Base-by-base conservation (phyloP, 768 basidiomycete species). In the Coprinopsis marcescibilis region DNA sequence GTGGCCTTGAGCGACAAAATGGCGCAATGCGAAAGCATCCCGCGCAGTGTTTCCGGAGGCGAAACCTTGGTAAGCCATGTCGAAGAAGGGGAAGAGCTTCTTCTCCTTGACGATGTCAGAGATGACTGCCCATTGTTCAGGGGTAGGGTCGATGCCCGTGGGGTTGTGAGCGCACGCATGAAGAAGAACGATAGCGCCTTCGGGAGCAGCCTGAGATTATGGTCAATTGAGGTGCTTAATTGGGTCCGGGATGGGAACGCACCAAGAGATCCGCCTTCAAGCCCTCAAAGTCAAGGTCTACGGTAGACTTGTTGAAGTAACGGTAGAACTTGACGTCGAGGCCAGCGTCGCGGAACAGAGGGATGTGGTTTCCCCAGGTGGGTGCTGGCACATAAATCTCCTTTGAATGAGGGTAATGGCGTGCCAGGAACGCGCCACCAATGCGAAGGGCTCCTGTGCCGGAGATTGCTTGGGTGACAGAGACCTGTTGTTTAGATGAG, bases 51-150 rank as follows among this genome's bases (percentile, higher is more conserved):
- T 83, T 42, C 96, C 96, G 19, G 94, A 96, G 27, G 96, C 95
- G 64, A 99, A 99, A 43, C 96, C 96, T 68, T 96, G 92, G 73
- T 99, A 99, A 13, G 96, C 95, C 93, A 97, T 97, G 69, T 99
- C 96, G 65, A 98, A 97, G 81, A 97, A 92, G 43, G 95, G 89
- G 82, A 97, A 95, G 57, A 95, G 78, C 53, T 82, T 80, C 73
- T 80, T 89, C 71, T 91, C 86, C 60, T 89, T 83, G 56, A 95
- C 68, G 50, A 98, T 72, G 57, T 91, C 78, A 34, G 89, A 91
- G 52, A 99, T 82, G 63, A 89, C 79, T 51, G 75, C 77, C 96
- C 96, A 99, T 70, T 99, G 93, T 41, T 81, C 83, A 17, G 76
- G 79, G 8, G 94, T 96, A 24, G 92, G 94, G 69, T 99, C 96